Conservation (phyloP, 345 rosid genomes). For the Zanthoxylum bungeanum region DNA sequence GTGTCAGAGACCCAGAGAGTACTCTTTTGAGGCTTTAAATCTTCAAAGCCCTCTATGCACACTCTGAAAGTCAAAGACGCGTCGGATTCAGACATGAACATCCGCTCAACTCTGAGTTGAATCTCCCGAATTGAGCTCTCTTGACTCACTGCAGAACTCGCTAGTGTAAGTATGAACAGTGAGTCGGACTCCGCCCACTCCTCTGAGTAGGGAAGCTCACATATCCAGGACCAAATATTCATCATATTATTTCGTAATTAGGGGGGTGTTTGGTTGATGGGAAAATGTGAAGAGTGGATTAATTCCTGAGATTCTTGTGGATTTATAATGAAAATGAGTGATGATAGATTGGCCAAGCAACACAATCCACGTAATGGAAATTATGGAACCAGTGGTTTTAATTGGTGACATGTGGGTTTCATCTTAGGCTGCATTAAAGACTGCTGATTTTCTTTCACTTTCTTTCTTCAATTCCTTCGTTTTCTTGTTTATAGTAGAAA, state of each 20-base stretch:
- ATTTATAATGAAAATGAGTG: conserved; percentile 49
- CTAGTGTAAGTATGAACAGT: conserved; percentile 37
- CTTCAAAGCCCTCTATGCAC: conserved; percentile 40
- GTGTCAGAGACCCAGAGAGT: conserved; percentile 74
- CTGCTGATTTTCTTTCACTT: conserved; percentile 11
- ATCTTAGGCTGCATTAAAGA: conserved; percentile 12
- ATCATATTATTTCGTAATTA: conserved; percentile 24
- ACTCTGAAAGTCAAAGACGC: conserved; percentile 39
- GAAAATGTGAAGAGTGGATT: conserved; percentile 9
- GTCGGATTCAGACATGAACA: conserved; percentile 25
- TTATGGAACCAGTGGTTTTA: conserved; percentile 29
- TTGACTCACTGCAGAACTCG: conserved; percentile 16
- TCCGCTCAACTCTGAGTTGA: conserved; percentile 54
- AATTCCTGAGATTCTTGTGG: conserved; percentile 1
- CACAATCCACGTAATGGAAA: conserved; percentile 20
- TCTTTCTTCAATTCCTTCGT: conserved; percentile 18
- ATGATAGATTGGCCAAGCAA: conserved; percentile 27
- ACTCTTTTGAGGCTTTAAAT: conserved; percentile 13
- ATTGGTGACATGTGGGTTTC: background rate
- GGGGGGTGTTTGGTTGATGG: background rate
- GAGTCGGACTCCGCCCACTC: conserved; percentile 36
- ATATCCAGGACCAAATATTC: conserved; percentile 87
- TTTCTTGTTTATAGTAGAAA: background rate
- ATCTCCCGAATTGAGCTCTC: conserved; percentile 35
- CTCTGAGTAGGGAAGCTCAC: conserved; percentile 39